A percentile compares a stretch with the other conserved stretches of the same genome.
Conservation (phyloP, 2,329 filamentous ascomycete genomes). For the Ophiosphaerella korrae region DNA sequence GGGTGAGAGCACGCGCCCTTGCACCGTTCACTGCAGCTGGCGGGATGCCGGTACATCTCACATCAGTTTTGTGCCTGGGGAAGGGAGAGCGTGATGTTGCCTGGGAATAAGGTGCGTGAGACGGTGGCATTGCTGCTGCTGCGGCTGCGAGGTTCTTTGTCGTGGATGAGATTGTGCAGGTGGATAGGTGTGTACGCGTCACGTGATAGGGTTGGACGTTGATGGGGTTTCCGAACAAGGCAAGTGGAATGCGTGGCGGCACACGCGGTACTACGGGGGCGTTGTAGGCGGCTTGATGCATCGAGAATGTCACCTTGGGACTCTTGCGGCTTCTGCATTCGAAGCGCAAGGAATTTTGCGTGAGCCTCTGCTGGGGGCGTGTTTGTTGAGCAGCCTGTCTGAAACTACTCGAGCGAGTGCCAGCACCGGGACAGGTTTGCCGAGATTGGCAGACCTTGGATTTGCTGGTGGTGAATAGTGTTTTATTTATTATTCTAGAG, state of each 20-base stretch:
- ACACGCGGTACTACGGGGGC: neutral
- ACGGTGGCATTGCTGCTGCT: neutral
- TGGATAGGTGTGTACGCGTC: neutral
- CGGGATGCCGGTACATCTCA: neutral
- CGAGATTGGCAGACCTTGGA: too few relatives aligned
- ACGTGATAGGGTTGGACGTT: neutral
- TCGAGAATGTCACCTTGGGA: neutral
- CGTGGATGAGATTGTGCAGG: neutral
- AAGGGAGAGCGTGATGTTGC: neutral
- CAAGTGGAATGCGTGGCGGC: slow-evolving; percentile 1
- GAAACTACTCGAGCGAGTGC: too few relatives aligned
- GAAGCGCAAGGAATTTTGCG: neutral
- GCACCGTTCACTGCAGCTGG: neutral
- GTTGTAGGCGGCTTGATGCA: neutral
- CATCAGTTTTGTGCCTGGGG: slow-evolving; percentile 4
- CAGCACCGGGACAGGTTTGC: too few relatives aligned
- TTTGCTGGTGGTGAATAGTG: neutral
- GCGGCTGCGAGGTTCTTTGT: neutral
- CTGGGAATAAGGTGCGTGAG: neutral
- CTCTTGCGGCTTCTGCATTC: neutral
- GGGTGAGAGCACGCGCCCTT: neutral
- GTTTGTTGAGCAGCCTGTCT: too few relatives aligned
- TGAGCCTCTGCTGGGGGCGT: too few relatives aligned
- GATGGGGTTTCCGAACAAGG: neutral
- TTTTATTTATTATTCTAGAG: neutral